A percentile compares a stretch with the other conserved stretches of the same genome.
phyloP scores from a whole-genome alignment of 2,329 filamentous ascomycete genomes.

The Aspergillus tubingensis region DNA sequence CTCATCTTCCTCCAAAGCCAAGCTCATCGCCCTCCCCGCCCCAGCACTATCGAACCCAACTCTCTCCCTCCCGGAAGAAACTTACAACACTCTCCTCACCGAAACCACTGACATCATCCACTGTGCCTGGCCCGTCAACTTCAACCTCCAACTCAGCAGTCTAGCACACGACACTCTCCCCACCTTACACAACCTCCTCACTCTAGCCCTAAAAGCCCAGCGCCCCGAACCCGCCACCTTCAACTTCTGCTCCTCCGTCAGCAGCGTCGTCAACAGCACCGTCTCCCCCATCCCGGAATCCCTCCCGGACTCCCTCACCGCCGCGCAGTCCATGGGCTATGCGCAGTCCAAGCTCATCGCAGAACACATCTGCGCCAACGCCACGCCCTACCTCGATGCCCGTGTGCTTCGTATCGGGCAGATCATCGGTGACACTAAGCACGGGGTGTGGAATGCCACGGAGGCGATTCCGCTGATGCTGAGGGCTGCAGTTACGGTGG shows the following conservation, averaged over 20 bases:
- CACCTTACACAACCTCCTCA: constrained; percentile 48
- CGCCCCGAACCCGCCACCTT: constrained; percentile 41
- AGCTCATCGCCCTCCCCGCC: constrained; percentile 52
- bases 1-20: constrained; percentile 27
- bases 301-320: constrained; percentile 33
- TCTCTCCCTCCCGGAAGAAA: constrained; percentile 51
- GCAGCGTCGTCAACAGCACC: constrained; percentile 41
- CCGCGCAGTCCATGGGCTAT: constrained; percentile 48
- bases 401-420: constrained; percentile 39
- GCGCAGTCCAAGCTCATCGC: constrained; percentile 41
- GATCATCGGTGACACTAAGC: constrained; percentile 34
- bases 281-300: constrained; percentile 36
- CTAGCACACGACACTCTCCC: constrained; percentile 58
- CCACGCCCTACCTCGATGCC: constrained; percentile 19
- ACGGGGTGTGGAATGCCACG: constrained; percentile 27
- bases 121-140: constrained; percentile 67
- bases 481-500: constrained; percentile 47
- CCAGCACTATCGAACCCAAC: constrained; percentile 46
- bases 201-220: constrained; percentile 38
- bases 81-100: constrained; percentile 45
- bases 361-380: constrained; percentile 34
- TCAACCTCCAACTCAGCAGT: constrained; percentile 57
- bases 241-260: constrained; percentile 55
- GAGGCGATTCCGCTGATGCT: constrained; percentile 56
- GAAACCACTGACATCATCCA: constrained; percentile 60